phyloP scores from a whole-genome alignment of 306 rosid species.

The Argentina anserina region DNA sequence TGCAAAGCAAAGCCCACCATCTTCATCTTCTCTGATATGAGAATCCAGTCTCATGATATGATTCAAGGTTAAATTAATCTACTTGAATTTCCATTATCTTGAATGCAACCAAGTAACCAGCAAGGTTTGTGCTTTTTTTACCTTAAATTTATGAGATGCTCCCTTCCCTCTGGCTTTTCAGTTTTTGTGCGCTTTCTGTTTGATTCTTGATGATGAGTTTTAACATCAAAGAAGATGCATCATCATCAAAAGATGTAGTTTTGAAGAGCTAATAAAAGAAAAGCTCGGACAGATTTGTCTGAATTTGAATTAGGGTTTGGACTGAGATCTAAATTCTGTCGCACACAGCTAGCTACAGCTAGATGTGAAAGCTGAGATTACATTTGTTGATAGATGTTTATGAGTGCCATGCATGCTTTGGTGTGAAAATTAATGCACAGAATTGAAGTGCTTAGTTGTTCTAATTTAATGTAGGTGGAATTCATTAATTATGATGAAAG shows the following conservation, averaged over 20 bases:
- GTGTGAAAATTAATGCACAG: slow-evolving; percentile 2
- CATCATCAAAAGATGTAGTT: not conserved
- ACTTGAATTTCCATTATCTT: not conserved
- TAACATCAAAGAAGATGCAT: not conserved
- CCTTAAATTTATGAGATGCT: not conserved
- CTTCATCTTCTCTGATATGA: not conserved
- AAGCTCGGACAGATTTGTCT: not conserved
- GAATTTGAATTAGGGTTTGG: slow-evolving; percentile 24
- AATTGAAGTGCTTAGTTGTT: slow-evolving; percentile 3
- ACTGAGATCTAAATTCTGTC: slow-evolving; percentile 40
- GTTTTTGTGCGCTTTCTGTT: not conserved
- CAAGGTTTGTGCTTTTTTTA: not conserved
- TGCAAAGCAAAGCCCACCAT: slow-evolving; percentile 4
- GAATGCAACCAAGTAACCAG: slow-evolving; percentile 4
- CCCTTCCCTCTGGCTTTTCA: not conserved
- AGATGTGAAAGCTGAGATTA: slow-evolving; percentile 18
- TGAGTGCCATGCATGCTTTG: slow-evolving; percentile 2
- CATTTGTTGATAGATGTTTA: not conserved
- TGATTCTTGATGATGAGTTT: slow-evolving; percentile 1
- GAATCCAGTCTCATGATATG: not conserved
- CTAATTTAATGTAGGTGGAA: slow-evolving; percentile 18
- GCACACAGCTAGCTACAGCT: not conserved
- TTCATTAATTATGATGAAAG: slow-evolving; percentile 38
- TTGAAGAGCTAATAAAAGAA: not conserved
- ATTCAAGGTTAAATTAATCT: not conserved